Base-by-base conservation (phyloP, 148 eudicot genomes). In the Chenopodium album region DNA sequence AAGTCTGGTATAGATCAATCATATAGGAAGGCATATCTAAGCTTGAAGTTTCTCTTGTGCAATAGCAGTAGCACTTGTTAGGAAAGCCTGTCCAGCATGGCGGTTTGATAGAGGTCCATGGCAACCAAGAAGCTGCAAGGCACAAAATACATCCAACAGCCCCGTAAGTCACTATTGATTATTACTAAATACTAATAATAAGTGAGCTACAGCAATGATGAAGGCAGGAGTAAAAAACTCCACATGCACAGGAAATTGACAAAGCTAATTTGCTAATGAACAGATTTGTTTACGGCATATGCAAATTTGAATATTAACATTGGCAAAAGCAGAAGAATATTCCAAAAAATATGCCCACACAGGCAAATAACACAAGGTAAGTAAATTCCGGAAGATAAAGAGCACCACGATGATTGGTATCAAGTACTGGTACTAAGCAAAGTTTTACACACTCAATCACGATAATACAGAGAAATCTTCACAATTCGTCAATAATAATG, bases 71-170 rank as follows among this genome's bases (percentile, higher is more conserved):
- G 70, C 70, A 5, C 78, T 23, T 12, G 65, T 32, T 12, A 79
- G 54, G 14, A 86, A 86, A 34, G 86, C 88, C 66, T 74, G 50
- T 73, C 88, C 88, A 20, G 88, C 84, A 29, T 68, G 20, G 37
- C 88, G 86, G 20, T 75, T 76, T 16, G 88, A 73, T 11, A 86
- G 77, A 68, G 76, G 84, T 73, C 88, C 88, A 83, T 83, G 88
- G 80, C 88, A 86, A 31, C 86, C 84, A 22, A 86, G 88, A 2
- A 86, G 79, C 88, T 86, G 88, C 86, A 73, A 26, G 16, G 4
- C 6, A 75, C 32, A 78, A 0, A 63, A 72, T 14, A 16, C 23
- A 70, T 70, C 11, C 19, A n/a, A 29, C 5, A 20, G 16, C 16
- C 0, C 16, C 62, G 7, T 2, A 56, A 19, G n/a, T 13, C 62